A percentile compares a stretch with the other conserved stretches of the same genome.
Conservation (phyloP, 345 rosid species). For the Brassica napus region Da-Ae NC_063448.1:17061001-17061500, state of each 20-base stretch:
- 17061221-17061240: neutral
- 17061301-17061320: slow-evolving; percentile 21
- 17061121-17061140: slow-evolving; percentile 59
- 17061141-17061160: slow-evolving; percentile 64
- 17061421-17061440: neutral
- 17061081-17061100: slow-evolving; percentile 32
- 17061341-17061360: slow-evolving; percentile 1
- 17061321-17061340: neutral
- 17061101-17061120: slow-evolving; percentile 53
- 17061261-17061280: slow-evolving; percentile 32
- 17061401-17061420: neutral
- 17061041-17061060: slow-evolving; percentile 49
- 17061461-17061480: slow-evolving; percentile 33
- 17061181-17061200: slow-evolving; percentile 51
- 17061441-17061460: slow-evolving; percentile 21
- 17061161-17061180: slow-evolving; percentile 67
- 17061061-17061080: slow-evolving; percentile 47
- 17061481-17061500: slow-evolving; percentile 41
- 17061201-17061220: neutral
- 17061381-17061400: neutral
- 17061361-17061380: slow-evolving; percentile 16
- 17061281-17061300: slow-evolving; percentile 18
- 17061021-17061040: slow-evolving; percentile 73
- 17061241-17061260: slow-evolving; percentile 9
- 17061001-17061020: slow-evolving; percentile 56